These are phyloP conservation scores for Pleodorina starrii DNA, from an alignment of 139 green algal species.

Conservation along the genomic window DNA sequence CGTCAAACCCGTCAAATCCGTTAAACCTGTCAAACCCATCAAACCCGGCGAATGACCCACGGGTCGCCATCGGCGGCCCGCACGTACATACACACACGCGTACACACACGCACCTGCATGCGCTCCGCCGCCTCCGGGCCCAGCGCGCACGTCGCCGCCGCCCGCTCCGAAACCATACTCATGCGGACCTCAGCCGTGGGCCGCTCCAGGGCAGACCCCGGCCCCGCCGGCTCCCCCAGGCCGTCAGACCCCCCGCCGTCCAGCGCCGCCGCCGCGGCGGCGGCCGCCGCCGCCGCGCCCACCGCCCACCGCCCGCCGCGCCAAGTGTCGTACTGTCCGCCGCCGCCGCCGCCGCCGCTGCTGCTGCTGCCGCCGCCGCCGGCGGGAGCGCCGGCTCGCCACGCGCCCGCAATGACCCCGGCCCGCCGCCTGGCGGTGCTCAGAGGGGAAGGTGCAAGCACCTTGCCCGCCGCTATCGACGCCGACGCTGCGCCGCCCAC, in stretches of 20 bases:
- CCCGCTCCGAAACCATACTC: conserved; percentile 14
- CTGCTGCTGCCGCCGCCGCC: no score
- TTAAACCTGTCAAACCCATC: no score
- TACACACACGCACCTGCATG: conserved; percentile 9
- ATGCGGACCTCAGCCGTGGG: conserved; percentile 33
- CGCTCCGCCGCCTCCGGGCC: not conserved
- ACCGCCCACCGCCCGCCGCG: not conserved
- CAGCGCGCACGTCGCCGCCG: not conserved
- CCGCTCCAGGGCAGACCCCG: not conserved
- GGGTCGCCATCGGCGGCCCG: no score
- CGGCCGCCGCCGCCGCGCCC: not conserved
- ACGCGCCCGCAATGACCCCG: no score
- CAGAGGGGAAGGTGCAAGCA: no score
- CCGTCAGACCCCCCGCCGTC: not conserved
- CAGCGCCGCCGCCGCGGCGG: not conserved
- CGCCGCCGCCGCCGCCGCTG: no score
- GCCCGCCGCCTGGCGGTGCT: no score
- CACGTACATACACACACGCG: not conserved
- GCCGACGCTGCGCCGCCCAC: no score
- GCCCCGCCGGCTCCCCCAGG: not conserved
- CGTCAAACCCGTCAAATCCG: no score
- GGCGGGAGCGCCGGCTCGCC: no score
- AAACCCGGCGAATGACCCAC: no score
- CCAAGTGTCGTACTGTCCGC: not conserved
- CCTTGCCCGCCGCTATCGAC: no score